These are phyloP conservation scores for Rhodocollybia butyracea DNA, from an alignment of 768 basidiomycete species.

Conservation along the genomic window DNA sequence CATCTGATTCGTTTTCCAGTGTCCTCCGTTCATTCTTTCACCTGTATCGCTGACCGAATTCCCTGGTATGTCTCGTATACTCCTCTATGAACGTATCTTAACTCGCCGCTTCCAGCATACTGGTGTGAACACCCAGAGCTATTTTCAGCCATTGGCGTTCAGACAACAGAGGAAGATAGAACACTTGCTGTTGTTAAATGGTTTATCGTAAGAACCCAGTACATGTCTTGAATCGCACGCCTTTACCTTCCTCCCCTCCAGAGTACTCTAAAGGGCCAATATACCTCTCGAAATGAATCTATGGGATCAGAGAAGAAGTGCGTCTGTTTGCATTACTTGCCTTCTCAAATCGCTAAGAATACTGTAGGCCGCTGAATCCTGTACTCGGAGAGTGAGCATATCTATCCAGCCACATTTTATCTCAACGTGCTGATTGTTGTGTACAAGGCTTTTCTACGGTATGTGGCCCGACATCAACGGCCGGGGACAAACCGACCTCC, in stretches of 20 bases:
- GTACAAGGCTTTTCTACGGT: slow-evolving; percentile 76
- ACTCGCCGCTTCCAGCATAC: slow-evolving; percentile 56
- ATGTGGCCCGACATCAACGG: slow-evolving; percentile 74
- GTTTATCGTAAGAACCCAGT: slow-evolving; percentile 73
- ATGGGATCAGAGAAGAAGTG: slow-evolving; percentile 98
- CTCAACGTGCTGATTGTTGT: background rate
- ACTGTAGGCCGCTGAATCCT: slow-evolving; percentile 84
- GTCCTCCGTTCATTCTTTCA: slow-evolving; percentile 86
- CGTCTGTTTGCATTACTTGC: slow-evolving; percentile 14
- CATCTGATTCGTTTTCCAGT: background rate
- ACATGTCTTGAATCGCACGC: background rate
- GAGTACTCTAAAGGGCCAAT: slow-evolving; percentile 94
- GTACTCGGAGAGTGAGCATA: slow-evolving; percentile 82
- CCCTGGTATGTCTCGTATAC: slow-evolving; percentile 52
- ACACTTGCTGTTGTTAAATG: slow-evolving; percentile 83
- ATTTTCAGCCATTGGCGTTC: slow-evolving; percentile 84
- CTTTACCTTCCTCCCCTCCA: slow-evolving; percentile 21
- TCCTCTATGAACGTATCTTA: background rate
- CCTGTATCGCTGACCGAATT: slow-evolving; percentile 91
- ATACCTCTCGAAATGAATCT: slow-evolving; percentile 90
- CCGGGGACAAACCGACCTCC: slow-evolving; percentile 77
- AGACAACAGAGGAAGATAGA: slow-evolving; percentile 68
- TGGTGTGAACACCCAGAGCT: slow-evolving; percentile 95
- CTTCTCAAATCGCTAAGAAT: slow-evolving; percentile 9
- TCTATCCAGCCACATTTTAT: background rate